Evolutionary conservation across 768 basidiomycete genomes (phyloP).

Genomic region (Russula ochroleuca): DNA sequence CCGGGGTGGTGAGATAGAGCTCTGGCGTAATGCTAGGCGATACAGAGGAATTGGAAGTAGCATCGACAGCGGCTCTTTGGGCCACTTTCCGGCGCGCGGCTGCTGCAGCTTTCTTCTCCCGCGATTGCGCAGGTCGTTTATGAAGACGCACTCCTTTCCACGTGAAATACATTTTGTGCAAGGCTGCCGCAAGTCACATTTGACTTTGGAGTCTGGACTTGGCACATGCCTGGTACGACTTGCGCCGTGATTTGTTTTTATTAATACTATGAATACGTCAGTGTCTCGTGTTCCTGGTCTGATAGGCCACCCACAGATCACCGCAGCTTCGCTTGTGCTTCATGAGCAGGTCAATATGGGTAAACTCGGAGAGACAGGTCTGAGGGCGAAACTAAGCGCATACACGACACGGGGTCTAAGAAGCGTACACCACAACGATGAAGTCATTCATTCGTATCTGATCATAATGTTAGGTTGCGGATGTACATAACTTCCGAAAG

Average conservation of each 20-base stretch:
- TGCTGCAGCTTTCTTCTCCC: slow-evolving; percentile 27
- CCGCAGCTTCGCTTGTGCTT: slow-evolving; percentile 64
- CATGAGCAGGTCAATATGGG: slow-evolving; percentile 60
- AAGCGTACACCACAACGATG: slow-evolving; percentile 53
- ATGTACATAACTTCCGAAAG: background rate
- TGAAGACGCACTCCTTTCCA: slow-evolving; percentile 55
- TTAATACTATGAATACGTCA: slow-evolving; percentile 29
- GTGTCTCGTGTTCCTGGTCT: background rate
- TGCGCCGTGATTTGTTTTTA: slow-evolving; percentile 53
- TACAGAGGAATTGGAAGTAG: slow-evolving; percentile 20
- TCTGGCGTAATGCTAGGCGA: slow-evolving; percentile 16
- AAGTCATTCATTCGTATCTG: slow-evolving; percentile 62
- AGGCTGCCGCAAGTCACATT: slow-evolving; percentile 58
- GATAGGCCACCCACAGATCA: slow-evolving; percentile 45
- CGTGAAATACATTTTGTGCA: slow-evolving; percentile 59
- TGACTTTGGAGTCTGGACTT: slow-evolving; percentile 67
- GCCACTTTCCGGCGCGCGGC: slow-evolving; percentile 23
- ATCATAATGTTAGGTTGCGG: slow-evolving; percentile 4
- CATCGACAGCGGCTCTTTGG: slow-evolving; percentile 10
- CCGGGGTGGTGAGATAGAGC: background rate
- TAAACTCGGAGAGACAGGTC: slow-evolving; percentile 63
- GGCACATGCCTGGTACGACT: slow-evolving; percentile 62
- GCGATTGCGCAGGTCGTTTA: slow-evolving; percentile 28
- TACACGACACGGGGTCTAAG: background rate
- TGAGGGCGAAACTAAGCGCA: slow-evolving; percentile 30